Evolutionary conservation across 257 asterid genomes (phyloP), one percentile per base, ranked within the genome.

Genomic region (Leptodermis oblonga): DNA sequence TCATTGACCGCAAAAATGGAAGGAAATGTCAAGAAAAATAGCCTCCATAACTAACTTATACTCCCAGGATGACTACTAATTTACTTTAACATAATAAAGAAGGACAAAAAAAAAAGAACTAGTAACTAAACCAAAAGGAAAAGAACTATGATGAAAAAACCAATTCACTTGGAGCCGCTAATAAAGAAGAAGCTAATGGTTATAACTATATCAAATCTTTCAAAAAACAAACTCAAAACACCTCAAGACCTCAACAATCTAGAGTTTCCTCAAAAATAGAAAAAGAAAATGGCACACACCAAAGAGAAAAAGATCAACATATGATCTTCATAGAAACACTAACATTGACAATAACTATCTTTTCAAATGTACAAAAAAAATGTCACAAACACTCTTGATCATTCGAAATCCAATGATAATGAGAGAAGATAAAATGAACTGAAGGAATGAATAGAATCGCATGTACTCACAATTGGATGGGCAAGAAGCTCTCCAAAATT

Each of bases 401-500:
- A 14, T 4, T 30, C 9, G 34, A 22, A 26, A 42, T 37, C 17
- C n/a, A 7, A 10, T 5, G 41, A 22, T 63, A 5, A 3, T 12
- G n/a, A 26, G 4, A 31, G 46, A 48, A 17, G 58, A 61, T 48
- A 15, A n/a, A 34, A 22, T 11, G 0, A 48, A 15, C 31, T 18
- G 39, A 9, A 14, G 25, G 31, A 34, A 18, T 17, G 33, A 34
- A 8, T 17, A 46, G 12, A 10, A 63, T 45, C 36, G 51, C 54
- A 48, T 68, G 30, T 52, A 82, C 98, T 87, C 85, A 92, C 98
- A 76, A 92, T 89, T 65, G 96, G 98, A 82, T 92, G 98, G 14
- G 98, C 96, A 79, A 92, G 96, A 63, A 92, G 85, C 82, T 92
- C 98, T 18, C 96, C 96, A 54, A 92, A 92, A 85, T 92, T 92